These are phyloP conservation scores for Xylaria curta DNA, from an alignment of 495 filamentous ascomycete species.

Conservation along the genomic window DNA sequence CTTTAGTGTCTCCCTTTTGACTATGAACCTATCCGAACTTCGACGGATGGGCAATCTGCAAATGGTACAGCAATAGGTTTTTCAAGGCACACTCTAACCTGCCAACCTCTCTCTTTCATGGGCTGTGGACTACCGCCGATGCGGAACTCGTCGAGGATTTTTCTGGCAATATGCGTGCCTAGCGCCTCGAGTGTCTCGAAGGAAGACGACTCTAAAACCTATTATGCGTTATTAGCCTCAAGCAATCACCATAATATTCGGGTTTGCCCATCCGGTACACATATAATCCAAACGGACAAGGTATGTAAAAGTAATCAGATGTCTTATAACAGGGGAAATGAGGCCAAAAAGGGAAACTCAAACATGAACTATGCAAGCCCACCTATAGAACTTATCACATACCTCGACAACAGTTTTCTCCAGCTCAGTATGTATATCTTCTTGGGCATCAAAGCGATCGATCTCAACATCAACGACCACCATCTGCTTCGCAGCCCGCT, in stretches of 20 bases:
- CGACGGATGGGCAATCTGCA: constrained; percentile 63
- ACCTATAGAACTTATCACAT: constrained; percentile 27
- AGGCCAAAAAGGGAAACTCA: neutral
- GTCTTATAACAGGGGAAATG: neutral
- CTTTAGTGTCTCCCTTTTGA: neutral
- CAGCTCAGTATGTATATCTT: constrained; percentile 54
- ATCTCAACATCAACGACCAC: constrained; percentile 61
- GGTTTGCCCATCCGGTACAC: neutral
- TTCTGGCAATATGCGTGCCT: constrained; percentile 51
- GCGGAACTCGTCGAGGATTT: constrained; percentile 43
- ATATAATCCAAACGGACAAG: neutral
- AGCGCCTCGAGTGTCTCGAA: constrained; percentile 71
- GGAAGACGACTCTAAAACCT: constrained; percentile 62
- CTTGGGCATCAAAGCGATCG: constrained; percentile 45
- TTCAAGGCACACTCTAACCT: constrained; percentile 58
- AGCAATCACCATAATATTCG: constrained; percentile 12
- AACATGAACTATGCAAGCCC: neutral
- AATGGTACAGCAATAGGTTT: constrained; percentile 65
- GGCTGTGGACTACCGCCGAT: constrained; percentile 33
- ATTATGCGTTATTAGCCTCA: constrained; percentile 12
- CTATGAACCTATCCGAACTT: constrained; percentile 46
- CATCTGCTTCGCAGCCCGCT: constrained; percentile 63
- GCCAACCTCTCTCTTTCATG: constrained; percentile 45
- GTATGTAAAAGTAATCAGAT: neutral
- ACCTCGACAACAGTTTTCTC: constrained; percentile 61